These are phyloP conservation scores for Pisolithus thermaeus DNA, from an alignment of 1,284 basidiomycete species.

Conservation along the genomic window DNA sequence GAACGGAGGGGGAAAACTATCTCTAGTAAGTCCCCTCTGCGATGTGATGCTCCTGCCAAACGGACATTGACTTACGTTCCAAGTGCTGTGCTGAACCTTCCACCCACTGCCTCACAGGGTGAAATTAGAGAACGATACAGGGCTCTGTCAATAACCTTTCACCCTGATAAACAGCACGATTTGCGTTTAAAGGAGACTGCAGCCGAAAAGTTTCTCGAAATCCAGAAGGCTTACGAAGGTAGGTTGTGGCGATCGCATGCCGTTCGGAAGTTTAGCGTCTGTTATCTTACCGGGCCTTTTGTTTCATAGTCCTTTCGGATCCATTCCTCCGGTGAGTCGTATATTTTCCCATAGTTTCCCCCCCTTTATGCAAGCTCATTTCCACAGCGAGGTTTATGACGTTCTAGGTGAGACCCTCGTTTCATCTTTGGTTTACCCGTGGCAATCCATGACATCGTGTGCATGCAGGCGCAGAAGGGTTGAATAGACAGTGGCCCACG, in stretches of 20 bases:
- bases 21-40: constrained; percentile 17
- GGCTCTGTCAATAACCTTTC: constrained; percentile 70
- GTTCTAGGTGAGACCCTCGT: constrained; percentile 47
- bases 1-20: constrained; percentile 11
- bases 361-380: constrained; percentile 8
- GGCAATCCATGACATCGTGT: constrained; percentile 8
- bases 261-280: constrained; percentile 1
- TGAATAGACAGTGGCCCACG: constrained; percentile 37
- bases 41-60: neutral
- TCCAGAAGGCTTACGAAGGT: constrained; percentile 79
- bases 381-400: constrained; percentile 64
- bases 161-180: constrained; percentile 79
- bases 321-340: constrained; percentile 57
- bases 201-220: constrained; percentile 60
- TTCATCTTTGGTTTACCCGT: constrained; percentile 9
- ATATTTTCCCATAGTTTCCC: constrained; percentile 1
- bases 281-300: constrained; percentile 8
- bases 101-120: constrained; percentile 52
- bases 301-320: constrained; percentile 60
- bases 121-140: constrained; percentile 73
- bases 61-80: constrained; percentile 2
- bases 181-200: constrained; percentile 53
- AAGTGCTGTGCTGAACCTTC: constrained; percentile 66
- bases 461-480: constrained; percentile 46
- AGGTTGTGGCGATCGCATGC: constrained; percentile 10